These are phyloP conservation scores for Saccharomyces hybrid DNA, from an alignment of 1,139 yeast genomes.

Conservation along the genomic window DNA sequence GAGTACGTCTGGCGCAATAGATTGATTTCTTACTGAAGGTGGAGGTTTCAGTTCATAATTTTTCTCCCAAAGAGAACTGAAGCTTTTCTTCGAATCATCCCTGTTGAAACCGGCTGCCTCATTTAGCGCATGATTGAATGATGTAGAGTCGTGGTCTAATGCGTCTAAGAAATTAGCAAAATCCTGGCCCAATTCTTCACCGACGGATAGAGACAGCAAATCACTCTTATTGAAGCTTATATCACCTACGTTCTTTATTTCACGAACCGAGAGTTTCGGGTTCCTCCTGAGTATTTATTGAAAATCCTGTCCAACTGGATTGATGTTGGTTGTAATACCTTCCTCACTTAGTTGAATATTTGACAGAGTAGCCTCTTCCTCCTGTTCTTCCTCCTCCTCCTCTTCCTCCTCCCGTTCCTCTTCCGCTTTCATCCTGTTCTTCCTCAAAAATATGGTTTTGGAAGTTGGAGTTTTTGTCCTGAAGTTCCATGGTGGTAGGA, in stretches of 20 bases:
- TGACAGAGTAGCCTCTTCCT: neutral
- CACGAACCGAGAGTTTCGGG: neutral
- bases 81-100: neutral
- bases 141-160: conserved; percentile 8
- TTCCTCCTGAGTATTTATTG: neutral
- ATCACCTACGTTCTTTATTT: neutral
- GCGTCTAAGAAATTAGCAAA: conserved; percentile 8
- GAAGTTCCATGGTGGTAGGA: neutral
- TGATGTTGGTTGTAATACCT: neutral
- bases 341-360: neutral
- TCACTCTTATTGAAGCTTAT: conserved; percentile 3
- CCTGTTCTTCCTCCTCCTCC: neutral
- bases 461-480: neutral
- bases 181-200: conserved; percentile 8
- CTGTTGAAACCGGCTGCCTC: conserved; percentile 4
- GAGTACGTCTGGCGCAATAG: neutral
- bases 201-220: conserved; percentile 7
- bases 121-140: conserved; percentile 4
- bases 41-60: conserved; percentile 5
- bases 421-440: neutral
- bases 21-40: neutral
- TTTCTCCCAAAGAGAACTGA: conserved; percentile 6
- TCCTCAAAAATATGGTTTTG: neutral
- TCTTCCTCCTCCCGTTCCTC: neutral
- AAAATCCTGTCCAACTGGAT: neutral